Conservation (phyloP, 2,329 filamentous ascomycete genomes). For the Cercospora zeina region DNA sequence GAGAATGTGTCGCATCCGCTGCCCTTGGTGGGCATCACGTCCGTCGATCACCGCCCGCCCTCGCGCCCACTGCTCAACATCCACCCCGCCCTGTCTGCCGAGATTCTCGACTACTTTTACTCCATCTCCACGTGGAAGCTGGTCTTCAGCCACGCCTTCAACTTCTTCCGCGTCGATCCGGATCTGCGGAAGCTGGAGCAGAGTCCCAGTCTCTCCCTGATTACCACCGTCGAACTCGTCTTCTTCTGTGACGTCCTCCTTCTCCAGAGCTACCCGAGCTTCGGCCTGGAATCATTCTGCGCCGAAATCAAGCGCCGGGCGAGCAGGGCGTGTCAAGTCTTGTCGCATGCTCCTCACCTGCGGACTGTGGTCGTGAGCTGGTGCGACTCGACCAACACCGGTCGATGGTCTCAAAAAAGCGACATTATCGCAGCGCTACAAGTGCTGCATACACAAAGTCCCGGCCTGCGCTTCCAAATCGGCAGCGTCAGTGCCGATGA, state of each 20-base stretch:
- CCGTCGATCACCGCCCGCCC: slow-evolving; percentile 38
- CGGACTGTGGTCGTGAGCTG: slow-evolving; percentile 36
- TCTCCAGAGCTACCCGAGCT: slow-evolving; percentile 38
- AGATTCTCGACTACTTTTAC: slow-evolving; percentile 39
- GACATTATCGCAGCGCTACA: slow-evolving; percentile 33
- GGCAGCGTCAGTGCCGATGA: slow-evolving; percentile 34
- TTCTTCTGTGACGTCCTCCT: slow-evolving; percentile 40
- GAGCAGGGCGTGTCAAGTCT: slow-evolving; percentile 35
- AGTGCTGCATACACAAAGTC: slow-evolving; percentile 20
- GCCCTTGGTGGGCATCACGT: slow-evolving; percentile 39
- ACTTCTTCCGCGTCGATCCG: slow-evolving; percentile 42
- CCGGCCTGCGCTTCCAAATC: slow-evolving; percentile 31
- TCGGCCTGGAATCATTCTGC: slow-evolving; percentile 37
- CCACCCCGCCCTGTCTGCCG: slow-evolving; percentile 33
- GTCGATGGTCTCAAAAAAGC: slow-evolving; percentile 34
- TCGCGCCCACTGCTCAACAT: slow-evolving; percentile 32
- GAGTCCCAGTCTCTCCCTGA: slow-evolving; percentile 26
- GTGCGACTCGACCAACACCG: slow-evolving; percentile 37
- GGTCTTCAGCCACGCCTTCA: slow-evolving; percentile 42
- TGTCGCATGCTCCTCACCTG: slow-evolving; percentile 31
- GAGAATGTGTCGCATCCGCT: slow-evolving; percentile 36
- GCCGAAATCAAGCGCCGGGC: slow-evolving; percentile 36
- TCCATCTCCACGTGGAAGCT: slow-evolving; percentile 39
- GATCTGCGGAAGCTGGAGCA: slow-evolving; percentile 35
- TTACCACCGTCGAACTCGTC: slow-evolving; percentile 39